These are phyloP conservation scores for Paramecium octaurelia DNA, from an alignment of 73 alveolate species.

Conservation along the genomic window DNA sequence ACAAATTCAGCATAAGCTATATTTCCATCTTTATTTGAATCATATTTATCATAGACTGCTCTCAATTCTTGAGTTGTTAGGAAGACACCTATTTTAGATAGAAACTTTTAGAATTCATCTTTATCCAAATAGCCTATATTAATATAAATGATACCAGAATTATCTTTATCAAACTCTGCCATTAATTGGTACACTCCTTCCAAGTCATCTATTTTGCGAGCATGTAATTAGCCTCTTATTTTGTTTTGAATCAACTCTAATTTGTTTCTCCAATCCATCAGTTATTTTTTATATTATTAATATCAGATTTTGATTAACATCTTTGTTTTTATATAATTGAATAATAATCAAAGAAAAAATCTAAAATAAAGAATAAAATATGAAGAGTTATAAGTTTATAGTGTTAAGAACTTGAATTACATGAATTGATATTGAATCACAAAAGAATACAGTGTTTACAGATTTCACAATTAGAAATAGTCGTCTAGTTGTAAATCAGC, in stretches of 20 bases:
- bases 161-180: slow-evolving; percentile 72
- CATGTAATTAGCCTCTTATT: slow-evolving; percentile 76
- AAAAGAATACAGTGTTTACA: neutral
- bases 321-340: neutral
- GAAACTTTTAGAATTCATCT: slow-evolving; percentile 79
- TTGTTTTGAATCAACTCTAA: slow-evolving; percentile 73
- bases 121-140: slow-evolving; percentile 61
- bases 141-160: slow-evolving; percentile 72
- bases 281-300: slow-evolving; percentile 33
- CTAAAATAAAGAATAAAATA: neutral
- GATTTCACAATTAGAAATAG: neutral
- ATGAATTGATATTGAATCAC: neutral
- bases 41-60: slow-evolving; percentile 77
- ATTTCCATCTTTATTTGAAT: slow-evolving; percentile 74
- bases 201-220: slow-evolving; percentile 73
- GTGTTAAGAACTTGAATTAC: neutral
- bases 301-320: neutral
- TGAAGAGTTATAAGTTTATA: neutral
- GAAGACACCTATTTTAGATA: slow-evolving; percentile 78
- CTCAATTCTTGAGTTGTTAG: slow-evolving; percentile 77
- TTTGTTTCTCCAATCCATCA: slow-evolving; percentile 82
- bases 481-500: neutral
- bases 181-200: slow-evolving; percentile 46
- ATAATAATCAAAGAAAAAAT: neutral
- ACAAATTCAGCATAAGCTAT: slow-evolving; percentile 76